Evolutionary conservation across 1,284 basidiomycete species (phyloP).

Genomic region (Sutorius eximius): DNA sequence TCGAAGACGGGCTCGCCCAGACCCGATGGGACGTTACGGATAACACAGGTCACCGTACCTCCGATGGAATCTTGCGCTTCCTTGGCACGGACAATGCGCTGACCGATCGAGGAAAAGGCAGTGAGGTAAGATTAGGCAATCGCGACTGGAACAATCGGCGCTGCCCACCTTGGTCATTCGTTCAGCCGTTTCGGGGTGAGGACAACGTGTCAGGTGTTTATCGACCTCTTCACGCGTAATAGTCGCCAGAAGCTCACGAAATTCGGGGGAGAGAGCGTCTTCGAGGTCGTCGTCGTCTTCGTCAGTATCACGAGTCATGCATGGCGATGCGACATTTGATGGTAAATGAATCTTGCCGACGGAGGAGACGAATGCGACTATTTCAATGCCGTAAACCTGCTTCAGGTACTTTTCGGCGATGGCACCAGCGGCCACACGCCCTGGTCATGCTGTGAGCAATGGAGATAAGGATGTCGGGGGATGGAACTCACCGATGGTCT

Average conservation of each 20-base stretch:
- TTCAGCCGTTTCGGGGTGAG: conserved; percentile 84
- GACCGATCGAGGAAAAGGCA: conserved; percentile 8
- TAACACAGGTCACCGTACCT: conserved; percentile 95
- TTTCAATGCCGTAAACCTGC: conserved; percentile 86
- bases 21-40: conserved; percentile 87
- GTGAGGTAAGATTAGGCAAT: conserved; percentile 9
- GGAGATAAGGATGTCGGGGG: not conserved
- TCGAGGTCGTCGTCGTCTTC: conserved; percentile 71
- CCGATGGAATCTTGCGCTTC: conserved; percentile 92
- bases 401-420: conserved; percentile 97
- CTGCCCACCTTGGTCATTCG: conserved; percentile 80
- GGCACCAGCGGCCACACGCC: conserved; percentile 95
- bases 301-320: conserved; percentile 41
- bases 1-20: conserved; percentile 98
- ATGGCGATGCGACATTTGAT: conserved; percentile 43
- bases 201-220: conserved; percentile 86
- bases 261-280: conserved; percentile 84
- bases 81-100: conserved; percentile 95
- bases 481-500: conserved; percentile 80
- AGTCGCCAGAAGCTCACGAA: conserved; percentile 75
- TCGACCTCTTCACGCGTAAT: conserved; percentile 91
- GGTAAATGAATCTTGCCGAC: conserved; percentile 92
- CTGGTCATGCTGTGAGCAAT: conserved; percentile 40
- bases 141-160: not conserved
- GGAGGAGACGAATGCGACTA: conserved; percentile 95